phyloP scores from a whole-genome alignment of 805 yeast species.

The Teunomyces panamensis region DNA sequence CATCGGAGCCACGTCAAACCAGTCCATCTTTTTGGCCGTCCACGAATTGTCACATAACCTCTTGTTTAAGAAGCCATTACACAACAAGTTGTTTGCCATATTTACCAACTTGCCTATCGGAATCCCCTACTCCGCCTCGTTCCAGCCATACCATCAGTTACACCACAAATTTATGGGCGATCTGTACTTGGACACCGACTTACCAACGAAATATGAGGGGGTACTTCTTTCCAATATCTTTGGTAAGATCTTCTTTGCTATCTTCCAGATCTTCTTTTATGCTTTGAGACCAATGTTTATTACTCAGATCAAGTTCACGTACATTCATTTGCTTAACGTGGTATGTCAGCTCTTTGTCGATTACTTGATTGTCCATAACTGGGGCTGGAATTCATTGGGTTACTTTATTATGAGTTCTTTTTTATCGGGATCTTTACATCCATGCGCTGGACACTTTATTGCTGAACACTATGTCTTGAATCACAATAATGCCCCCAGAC shows the following conservation, averaged over 20 bases:
- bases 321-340: conserved; percentile 69
- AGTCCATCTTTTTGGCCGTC: conserved; percentile 80
- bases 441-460: conserved; percentile 92
- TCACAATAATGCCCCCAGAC: conserved; percentile 46
- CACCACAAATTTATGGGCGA: conserved; percentile 93
- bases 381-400: conserved; percentile 62
- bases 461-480: conserved; percentile 86
- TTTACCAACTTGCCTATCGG: conserved; percentile 84
- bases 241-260: conserved; percentile 88
- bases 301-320: conserved; percentile 70
- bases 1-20: conserved; percentile 83
- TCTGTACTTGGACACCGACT: conserved; percentile 76
- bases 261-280: conserved; percentile 84
- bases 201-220: conserved; percentile 82
- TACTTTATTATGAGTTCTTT: conserved; percentile 77
- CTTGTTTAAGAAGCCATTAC: conserved; percentile 73
- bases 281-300: conserved; percentile 89
- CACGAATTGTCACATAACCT: conserved; percentile 87
- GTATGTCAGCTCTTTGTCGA: conserved; percentile 61
- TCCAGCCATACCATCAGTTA: conserved; percentile 86
- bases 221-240: conserved; percentile 66
- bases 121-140: conserved; percentile 82
- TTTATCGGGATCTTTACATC: conserved; percentile 88
- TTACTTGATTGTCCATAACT: conserved; percentile 48
- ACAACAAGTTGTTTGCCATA: conserved; percentile 75